These are phyloP conservation scores for Pleurostoma richardsiae DNA, from an alignment of 2,329 filamentous ascomycete genomes.

Conservation along the genomic window DNA sequence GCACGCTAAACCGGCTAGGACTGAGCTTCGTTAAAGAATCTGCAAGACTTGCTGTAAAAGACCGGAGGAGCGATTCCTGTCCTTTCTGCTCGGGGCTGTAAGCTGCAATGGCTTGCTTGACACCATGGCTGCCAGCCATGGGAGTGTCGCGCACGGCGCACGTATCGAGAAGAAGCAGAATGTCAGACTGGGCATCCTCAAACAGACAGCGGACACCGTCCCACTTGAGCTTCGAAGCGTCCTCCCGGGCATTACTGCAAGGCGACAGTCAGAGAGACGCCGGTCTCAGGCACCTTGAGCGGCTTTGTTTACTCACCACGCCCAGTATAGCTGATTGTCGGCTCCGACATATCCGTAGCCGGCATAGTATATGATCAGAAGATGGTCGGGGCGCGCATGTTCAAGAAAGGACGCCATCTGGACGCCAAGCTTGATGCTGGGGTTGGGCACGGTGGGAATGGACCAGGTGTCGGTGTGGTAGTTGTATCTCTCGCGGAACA, in stretches of 20 bases:
- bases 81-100: constrained; percentile 45
- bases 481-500: constrained; percentile 56
- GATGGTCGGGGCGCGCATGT: constrained; percentile 50
- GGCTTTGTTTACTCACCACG: constrained; percentile 45
- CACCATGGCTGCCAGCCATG: constrained; percentile 45
- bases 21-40: constrained; percentile 51
- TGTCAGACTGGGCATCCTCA: constrained; percentile 58
- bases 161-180: constrained; percentile 58
- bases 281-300: background rate
- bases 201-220: constrained; percentile 57
- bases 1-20: constrained; percentile 47
- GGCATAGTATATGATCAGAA: constrained; percentile 61
- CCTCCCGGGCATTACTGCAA: constrained; percentile 48
- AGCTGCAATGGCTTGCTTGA: constrained; percentile 61
- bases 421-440: constrained; percentile 56
- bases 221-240: constrained; percentile 60
- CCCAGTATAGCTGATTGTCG: constrained; percentile 61
- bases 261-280: constrained; percentile 15
- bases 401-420: constrained; percentile 57
- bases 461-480: constrained; percentile 56
- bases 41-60: constrained; percentile 53
- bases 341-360: constrained; percentile 54
- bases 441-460: constrained; percentile 55
- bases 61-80: constrained; percentile 39
- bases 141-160: constrained; percentile 49